Evolutionary conservation across 345 rosid species (phyloP), one percentile per base, ranked within the genome.

Genomic region (Noccaea caerulescens): DNA sequence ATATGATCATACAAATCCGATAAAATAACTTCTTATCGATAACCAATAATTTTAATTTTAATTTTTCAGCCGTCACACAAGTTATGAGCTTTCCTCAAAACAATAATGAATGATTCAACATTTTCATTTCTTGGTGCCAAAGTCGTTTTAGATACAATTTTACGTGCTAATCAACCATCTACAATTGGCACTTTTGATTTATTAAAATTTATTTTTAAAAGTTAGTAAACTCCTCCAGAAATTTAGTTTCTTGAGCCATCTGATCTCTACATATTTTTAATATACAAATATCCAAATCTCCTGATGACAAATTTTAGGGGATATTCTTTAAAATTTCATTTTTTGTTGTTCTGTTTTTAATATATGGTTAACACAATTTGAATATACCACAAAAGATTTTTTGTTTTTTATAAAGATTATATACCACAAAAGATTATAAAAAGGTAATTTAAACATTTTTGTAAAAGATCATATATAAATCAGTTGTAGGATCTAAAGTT

Each of bases 1-100:
- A 58, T 27, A 39, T 51, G 34, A 46, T 14, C 73, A 36, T 13
- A 30, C 66, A 58, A 58, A 38, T 47, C n/a, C n/a, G 4, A 11
- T 23, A 33, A 46, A 45, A 34, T 8, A 38, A 23, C 23, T 52
- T 1, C 10, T 38, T 13, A 50, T 7, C 12, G 37, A 51, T 33
- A 14, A 36, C n/a, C 3, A 7, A 16, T 9, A 0, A 12, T 52
- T 9, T 3, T 37, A 16, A 12, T 33, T 42, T 13, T 14, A 2
- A 13, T 2, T 5, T 33, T 20, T 8, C 3, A 25, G 2, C 16
- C 16, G 12, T 4, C 64, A 39, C 46, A 23, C n/a, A 4, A 25
- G 2, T 25, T 42, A 42, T 12, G 27, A 8, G 4, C 1, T 13
- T 49, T 49, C 7, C 54, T 25, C 54, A 47, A 16, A 4, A 11